Evolutionary conservation across 495 filamentous ascomycete species (phyloP).

Genomic region (Aspergillus campestris): DNA sequence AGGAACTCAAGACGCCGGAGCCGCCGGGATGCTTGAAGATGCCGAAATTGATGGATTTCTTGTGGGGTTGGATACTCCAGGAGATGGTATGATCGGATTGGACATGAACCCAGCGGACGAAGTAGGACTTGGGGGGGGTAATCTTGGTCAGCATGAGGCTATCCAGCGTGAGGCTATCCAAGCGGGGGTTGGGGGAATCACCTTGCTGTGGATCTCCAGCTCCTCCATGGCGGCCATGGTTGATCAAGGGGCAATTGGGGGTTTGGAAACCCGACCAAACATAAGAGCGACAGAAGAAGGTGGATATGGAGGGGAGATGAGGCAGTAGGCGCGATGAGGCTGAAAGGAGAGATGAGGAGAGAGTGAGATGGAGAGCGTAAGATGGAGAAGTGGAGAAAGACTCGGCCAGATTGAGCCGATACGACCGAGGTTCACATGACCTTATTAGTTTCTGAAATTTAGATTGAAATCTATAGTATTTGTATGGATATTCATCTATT

Average conservation of each 20-base stretch:
- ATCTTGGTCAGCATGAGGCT: not conserved
- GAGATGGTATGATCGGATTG: slow-evolving; percentile 84
- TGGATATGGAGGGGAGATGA: not conserved
- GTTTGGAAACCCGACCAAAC: no score
- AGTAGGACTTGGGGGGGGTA: slow-evolving; percentile 65
- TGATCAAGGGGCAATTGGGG: slow-evolving; percentile 12
- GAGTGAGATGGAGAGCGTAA: not conserved
- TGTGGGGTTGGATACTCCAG: slow-evolving; percentile 95
- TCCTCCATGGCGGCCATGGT: slow-evolving; percentile 92
- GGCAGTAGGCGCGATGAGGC: not conserved
- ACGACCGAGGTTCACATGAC: no score
- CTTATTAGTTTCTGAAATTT: no score
- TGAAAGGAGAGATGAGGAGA: not conserved
- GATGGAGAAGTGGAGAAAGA: not conserved
- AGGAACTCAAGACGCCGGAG: slow-evolving; percentile 40
- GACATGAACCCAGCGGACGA: slow-evolving; percentile 94
- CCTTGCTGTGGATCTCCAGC: slow-evolving; percentile 96
- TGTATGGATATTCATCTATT: no score
- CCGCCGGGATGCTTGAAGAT: slow-evolving; percentile 92
- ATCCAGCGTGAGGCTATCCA: no score
- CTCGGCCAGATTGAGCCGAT: no score
- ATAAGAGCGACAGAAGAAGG: no score
- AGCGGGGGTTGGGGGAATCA: no score
- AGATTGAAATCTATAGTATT: no score
- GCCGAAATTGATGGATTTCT: slow-evolving; percentile 95